Base-by-base conservation (phyloP, 108 stramenopile genomes). In the Schizochytrium sp. region DNA sequence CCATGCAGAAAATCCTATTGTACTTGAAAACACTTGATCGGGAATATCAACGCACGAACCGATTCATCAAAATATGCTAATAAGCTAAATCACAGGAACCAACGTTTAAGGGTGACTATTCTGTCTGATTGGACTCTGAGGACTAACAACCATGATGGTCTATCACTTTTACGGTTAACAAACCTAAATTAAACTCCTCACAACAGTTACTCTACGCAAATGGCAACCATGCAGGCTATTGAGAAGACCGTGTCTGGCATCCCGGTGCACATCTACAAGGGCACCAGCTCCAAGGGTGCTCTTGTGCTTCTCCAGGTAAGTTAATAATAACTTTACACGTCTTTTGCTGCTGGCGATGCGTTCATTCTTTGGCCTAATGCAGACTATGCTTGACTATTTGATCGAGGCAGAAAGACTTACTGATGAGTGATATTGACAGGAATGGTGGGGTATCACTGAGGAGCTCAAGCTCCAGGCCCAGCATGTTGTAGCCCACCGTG, bases 381-480 rank as follows among this genome's bases (percentile, higher is more conserved):
- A 58, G 13, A 15, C 57, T 15, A 15, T 17, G 57, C 57, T 58
- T 58, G 10, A 15, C 57, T 58, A 28, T 28, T 28, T 28, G 28
- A 28, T 28, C 28, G 28, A 28, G 28, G 28, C 28, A 28, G 28
- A 28, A 28, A 28, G 28, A 28, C 28, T 28, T 28, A 28, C 28
- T 28, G 28, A 28, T 28, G 28, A 28, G 28, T 28, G 28, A 28
- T 58, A 17, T 17, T 5, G 41, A 13, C 91, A 91, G 72, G 91
- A 91, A 55, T 91, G 91, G 91, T 91, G 91, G 91, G 91, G 91
- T 57, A 50, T 91, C 56, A 91, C 87, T 17, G 72, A 57, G 50
- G 49, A 88, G 38, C 57, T 88, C 88, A 90, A 91, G 69, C 72
- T 17, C 12, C 89, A 90, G 57, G 89, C 89, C 47, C 73, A 89